A percentile compares a stretch with the other conserved stretches of the same genome.
Conservation (phyloP, 225 moss, liverwort and hornwort species). For the Anthoceros angustus region DNA sequence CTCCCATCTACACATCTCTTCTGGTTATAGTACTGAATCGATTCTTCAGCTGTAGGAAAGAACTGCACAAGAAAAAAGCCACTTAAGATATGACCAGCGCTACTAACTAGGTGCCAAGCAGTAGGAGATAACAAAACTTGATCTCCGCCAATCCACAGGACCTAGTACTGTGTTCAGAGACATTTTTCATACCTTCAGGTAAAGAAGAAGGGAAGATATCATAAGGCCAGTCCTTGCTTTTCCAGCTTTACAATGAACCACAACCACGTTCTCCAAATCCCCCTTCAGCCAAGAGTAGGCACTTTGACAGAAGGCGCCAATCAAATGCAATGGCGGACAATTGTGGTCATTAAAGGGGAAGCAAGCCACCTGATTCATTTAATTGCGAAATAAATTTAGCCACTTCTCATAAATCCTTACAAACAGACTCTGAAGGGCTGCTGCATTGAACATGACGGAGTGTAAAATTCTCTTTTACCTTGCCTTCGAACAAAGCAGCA, state of each 20-base stretch:
- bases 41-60: conserved; percentile 91
- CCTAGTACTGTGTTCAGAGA: background rate
- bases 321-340: conserved; percentile 72
- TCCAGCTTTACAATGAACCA: conserved; percentile 98
- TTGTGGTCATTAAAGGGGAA: conserved; percentile 98
- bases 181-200: conserved; percentile 50
- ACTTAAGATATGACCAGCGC: background rate
- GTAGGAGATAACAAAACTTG: background rate
- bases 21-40: conserved; percentile 86
- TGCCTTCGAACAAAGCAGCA: conserved; percentile 90
- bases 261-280: conserved; percentile 96
- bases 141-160: background rate
- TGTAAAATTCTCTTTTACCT: conserved; percentile 26
- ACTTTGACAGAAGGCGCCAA: conserved; percentile 84
- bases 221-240: conserved; percentile 98
- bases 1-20: conserved; percentile 96
- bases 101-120: background rate
- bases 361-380: conserved; percentile 57
- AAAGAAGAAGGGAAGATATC: conserved; percentile 94
- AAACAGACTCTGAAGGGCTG: background rate
- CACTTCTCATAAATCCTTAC: background rate
- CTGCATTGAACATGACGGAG: background rate
- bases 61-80: conserved; percentile 24
- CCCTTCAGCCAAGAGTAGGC: conserved; percentile 96
- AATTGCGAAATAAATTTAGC: no score